phyloP scores from a whole-genome alignment of 371 early-diverging fungal species.

The Mortierella sp. region DNA sequence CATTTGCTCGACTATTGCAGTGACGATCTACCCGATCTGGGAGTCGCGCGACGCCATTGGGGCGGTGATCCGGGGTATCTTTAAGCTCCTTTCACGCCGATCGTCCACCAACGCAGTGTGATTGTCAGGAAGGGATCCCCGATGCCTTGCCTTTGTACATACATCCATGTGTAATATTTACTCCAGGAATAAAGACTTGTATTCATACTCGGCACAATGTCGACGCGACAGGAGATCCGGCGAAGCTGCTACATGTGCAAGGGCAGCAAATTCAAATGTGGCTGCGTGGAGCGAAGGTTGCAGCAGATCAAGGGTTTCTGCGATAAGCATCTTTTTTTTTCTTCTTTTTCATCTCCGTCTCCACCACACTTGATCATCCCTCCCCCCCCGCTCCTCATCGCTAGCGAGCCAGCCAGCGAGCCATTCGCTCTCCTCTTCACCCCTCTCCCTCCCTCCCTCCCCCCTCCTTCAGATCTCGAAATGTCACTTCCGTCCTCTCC shows the following conservation, averaged over 20 bases:
- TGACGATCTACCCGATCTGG: conserved; percentile 68
- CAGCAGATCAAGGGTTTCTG: too few relatives aligned
- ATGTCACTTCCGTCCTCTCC: conserved; percentile 3
- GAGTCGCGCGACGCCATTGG: conserved; percentile 63
- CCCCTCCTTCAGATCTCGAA: conserved; percentile 3
- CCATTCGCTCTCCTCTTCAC: background rate
- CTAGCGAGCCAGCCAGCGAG: too few relatives aligned
- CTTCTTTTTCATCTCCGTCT: background rate
- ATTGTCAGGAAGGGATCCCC: background rate
- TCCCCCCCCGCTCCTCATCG: background rate
- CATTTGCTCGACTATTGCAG: conserved; percentile 62
- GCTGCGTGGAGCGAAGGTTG: too few relatives aligned
- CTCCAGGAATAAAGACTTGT: too few relatives aligned
- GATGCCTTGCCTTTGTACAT: background rate
- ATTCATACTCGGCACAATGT: too few relatives aligned
- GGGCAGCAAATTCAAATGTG: too few relatives aligned
- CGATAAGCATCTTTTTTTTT: background rate
- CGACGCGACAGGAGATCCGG: too few relatives aligned
- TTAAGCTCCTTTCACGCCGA: conserved; percentile 1
- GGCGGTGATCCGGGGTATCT: conserved; percentile 56
- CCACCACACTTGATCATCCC: background rate
- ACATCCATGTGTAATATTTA: too few relatives aligned
- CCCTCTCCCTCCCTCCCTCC: background rate
- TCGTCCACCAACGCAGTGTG: conserved; percentile 33
- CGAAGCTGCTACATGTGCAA: too few relatives aligned